Evolutionary conservation across 257 asterid genomes (phyloP), one percentile per base, ranked within the genome.

Genomic region (Fraxinus cuspidata): DNA sequence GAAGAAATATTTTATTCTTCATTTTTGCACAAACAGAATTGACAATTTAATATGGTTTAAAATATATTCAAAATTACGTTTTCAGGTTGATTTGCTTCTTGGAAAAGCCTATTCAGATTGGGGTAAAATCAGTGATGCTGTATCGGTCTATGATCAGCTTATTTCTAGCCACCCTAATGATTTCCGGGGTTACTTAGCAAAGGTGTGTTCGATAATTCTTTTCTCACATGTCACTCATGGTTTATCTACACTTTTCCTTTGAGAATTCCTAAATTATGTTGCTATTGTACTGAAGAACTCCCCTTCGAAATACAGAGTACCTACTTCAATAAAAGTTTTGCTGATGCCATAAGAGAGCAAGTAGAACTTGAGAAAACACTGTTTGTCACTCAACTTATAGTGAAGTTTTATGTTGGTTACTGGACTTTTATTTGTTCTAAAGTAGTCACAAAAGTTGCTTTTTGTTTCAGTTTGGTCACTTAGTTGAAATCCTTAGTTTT

Each of bases 61-160:
- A 19, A 34, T 56, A 27, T 34, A 38, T n/a, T 19, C 29, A 29
- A 78, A 70, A 65, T 66, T 83, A 37, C 51, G 64, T 71, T 81
- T 80, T 71, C 86, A 94, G 99, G 92, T 95, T 53, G 94, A 93
- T 70, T 84, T 95, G 87, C 97, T 95, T 83, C 90, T 95, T 40
- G 98, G 98, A 69, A 95, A 95, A 87, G 94, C 97, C 53, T 95
- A 95, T 79, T 88, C 98, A 64, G 96, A 95, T 74, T 95, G 99
- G 99, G 98, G 96, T 63, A 98, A 85, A 85, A 85, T 89, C 82
- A 90, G 98, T 74, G 99, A 95, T 77, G 99, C 98, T 28, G 87
- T 92, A 40, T 82, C 94, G 80, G 92, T 95, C 70, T 93, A 93
- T 83, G 94, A 95, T 85, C 91, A 89, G 79, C 92, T 95, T 74